These are phyloP conservation scores for Cercospora berteroae DNA, from an alignment of 2,329 filamentous ascomycete species.

Conservation along the genomic window DNA sequence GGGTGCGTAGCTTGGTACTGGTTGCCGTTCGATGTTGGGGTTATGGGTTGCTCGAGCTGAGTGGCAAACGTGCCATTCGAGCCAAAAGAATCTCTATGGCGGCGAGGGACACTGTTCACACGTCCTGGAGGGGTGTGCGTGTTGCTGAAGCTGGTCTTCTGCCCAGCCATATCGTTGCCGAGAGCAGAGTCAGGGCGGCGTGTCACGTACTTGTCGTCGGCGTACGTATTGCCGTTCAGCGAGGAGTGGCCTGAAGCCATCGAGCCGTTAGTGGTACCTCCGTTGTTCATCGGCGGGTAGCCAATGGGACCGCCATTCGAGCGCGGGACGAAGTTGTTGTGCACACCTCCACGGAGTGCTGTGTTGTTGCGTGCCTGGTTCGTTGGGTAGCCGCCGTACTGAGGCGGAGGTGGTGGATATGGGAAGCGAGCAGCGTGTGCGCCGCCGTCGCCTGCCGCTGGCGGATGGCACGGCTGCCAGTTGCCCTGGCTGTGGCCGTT, in stretches of 20 bases:
- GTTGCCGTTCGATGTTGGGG: neutral
- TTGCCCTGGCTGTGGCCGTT: neutral
- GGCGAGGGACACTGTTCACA: neutral
- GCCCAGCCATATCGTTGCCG: neutral
- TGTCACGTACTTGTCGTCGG: neutral
- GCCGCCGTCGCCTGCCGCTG: neutral
- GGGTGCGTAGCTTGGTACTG: neutral
- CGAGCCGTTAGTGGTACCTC: neutral
- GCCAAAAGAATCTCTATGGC: slow-evolving; percentile 1
- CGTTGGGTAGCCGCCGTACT: neutral
- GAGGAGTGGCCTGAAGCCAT: neutral
- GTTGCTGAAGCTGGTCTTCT: neutral
- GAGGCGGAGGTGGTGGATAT: neutral
- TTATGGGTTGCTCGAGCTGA: neutral
- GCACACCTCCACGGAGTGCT: slow-evolving; percentile 1
- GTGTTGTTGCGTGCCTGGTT: neutral
- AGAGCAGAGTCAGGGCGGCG: neutral
- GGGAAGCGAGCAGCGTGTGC: neutral
- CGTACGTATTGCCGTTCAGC: neutral
- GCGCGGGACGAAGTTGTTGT: slow-evolving; percentile 8
- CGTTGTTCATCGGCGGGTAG: neutral
- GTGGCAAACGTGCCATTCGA: slow-evolving; percentile 16
- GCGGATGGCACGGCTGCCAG: neutral
- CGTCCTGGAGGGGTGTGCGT: neutral
- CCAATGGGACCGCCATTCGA: neutral